Evolutionary conservation across 2,329 filamentous ascomycete genomes (phyloP).

Genomic region (Podosphaera fusca): DNA sequence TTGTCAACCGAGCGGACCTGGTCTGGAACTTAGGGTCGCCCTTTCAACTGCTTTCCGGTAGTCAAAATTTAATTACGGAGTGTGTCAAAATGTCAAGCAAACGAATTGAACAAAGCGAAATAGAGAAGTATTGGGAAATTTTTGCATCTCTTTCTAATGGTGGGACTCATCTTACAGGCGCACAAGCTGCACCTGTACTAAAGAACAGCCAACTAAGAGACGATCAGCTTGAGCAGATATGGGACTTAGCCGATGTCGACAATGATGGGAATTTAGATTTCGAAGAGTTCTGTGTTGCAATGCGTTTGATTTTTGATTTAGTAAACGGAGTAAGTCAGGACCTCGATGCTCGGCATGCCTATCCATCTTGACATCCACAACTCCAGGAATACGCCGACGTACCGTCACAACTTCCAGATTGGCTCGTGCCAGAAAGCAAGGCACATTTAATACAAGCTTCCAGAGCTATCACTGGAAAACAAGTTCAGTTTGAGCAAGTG

Average conservation of each 20-base stretch:
- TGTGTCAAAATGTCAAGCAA: constrained; percentile 19
- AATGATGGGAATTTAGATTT: constrained; percentile 95
- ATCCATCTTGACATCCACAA: constrained; percentile 1
- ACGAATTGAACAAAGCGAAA: constrained; percentile 47
- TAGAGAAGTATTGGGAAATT: constrained; percentile 63
- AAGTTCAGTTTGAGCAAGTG: constrained; percentile 64
- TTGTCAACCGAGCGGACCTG: neutral
- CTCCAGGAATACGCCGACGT: constrained; percentile 69
- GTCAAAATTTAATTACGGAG: neutral
- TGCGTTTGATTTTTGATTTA: constrained; percentile 92
- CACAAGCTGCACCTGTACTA: constrained; percentile 46
- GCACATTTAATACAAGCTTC: constrained; percentile 70
- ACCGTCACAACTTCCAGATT: constrained; percentile 69
- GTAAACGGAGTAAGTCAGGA: constrained; percentile 60
- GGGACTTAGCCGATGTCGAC: constrained; percentile 94
- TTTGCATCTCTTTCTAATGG: constrained; percentile 45
- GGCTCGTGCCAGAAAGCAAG: constrained; percentile 91
- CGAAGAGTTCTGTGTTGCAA: constrained; percentile 97
- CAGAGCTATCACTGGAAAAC: constrained; percentile 55
- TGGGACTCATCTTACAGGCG: constrained; percentile 40
- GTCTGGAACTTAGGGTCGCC: neutral
- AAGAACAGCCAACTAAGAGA: constrained; percentile 51
- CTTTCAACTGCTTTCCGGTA: neutral
- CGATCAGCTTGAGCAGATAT: constrained; percentile 84
- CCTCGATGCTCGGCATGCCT: neutral